Conservation (phyloP, 176 grass and related monocot species). For the Eleusine coracana region DNA sequence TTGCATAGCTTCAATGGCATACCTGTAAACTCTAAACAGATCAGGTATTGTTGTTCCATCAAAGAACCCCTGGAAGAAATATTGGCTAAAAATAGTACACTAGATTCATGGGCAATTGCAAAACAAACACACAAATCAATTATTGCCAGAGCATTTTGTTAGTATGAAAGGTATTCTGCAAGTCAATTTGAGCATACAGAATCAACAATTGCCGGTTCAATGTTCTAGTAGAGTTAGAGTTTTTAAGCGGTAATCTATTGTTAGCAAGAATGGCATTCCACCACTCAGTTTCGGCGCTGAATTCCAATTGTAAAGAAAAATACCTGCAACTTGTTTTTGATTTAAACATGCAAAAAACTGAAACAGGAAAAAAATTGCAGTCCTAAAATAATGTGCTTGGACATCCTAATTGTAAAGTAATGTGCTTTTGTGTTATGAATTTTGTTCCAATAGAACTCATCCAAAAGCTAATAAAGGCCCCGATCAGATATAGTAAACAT, state of each 20-base stretch:
- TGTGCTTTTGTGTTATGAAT: neutral
- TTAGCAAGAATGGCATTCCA: neutral
- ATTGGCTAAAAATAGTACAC: slow-evolving; percentile 12
- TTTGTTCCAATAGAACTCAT: neutral
- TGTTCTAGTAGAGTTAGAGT: neutral
- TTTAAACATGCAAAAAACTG: neutral
- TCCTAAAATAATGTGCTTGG: neutral
- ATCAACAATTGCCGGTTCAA: neutral
- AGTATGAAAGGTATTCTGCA: neutral
- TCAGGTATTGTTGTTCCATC: slow-evolving; percentile 21
- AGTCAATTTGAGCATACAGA: neutral
- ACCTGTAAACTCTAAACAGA: slow-evolving; percentile 61
- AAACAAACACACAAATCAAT: slow-evolving; percentile 30
- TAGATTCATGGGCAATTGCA: neutral
- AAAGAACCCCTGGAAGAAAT: slow-evolving; percentile 28
- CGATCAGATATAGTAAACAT: neutral
- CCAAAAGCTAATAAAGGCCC: neutral
- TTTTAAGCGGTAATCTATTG: neutral
- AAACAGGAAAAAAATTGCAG: neutral
- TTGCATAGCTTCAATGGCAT: slow-evolving; percentile 94
- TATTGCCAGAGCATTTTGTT: neutral
- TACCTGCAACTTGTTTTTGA: neutral
- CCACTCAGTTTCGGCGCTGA: neutral
- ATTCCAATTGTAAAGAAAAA: neutral
- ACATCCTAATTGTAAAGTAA: neutral